These are phyloP conservation scores for Penicillium psychrosexuale DNA, from an alignment of 2,329 filamentous ascomycete genomes.

Conservation along the genomic window DNA sequence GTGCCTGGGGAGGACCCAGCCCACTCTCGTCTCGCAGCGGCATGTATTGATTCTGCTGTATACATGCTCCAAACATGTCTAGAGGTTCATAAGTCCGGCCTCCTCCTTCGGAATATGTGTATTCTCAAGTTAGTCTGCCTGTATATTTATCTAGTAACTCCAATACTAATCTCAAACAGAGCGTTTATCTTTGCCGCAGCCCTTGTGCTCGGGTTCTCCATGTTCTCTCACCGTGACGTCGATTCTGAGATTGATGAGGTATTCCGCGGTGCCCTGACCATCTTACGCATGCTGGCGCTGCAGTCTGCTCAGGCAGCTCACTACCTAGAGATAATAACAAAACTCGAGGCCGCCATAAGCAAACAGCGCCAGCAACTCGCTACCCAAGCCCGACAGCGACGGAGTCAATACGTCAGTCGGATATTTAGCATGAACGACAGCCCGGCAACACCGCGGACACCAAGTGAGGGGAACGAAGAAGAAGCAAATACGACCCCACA, in stretches of 20 bases:
- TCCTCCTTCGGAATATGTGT: slow-evolving; percentile 56
- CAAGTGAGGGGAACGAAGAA: slow-evolving; percentile 1
- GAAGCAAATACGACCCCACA: slow-evolving; percentile 4
- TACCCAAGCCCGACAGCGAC: slow-evolving; percentile 26
- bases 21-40: slow-evolving; percentile 46
- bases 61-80: slow-evolving; percentile 56
- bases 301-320: slow-evolving; percentile 57
- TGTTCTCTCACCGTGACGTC: slow-evolving; percentile 51
- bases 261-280: slow-evolving; percentile 51
- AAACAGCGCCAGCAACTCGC: slow-evolving; percentile 39
- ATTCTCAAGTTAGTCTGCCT: slow-evolving; percentile 52
- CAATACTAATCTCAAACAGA: slow-evolving; percentile 26
- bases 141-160: not conserved
- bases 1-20: slow-evolving; percentile 26
- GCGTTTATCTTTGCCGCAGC: slow-evolving; percentile 57
- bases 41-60: slow-evolving; percentile 55
- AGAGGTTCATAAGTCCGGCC: slow-evolving; percentile 45
- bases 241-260: slow-evolving; percentile 42
- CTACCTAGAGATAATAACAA: slow-evolving; percentile 55
- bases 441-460: slow-evolving; percentile 9
- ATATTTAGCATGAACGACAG: slow-evolving; percentile 33
- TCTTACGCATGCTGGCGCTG: slow-evolving; percentile 49
- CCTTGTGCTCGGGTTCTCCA: slow-evolving; percentile 55
- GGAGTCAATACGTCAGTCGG: slow-evolving; percentile 37
- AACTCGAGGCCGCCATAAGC: slow-evolving; percentile 47